Evolutionary conservation across 2,329 filamentous ascomycete species (phyloP).

Genomic region (Xylaria sp.): DNA sequence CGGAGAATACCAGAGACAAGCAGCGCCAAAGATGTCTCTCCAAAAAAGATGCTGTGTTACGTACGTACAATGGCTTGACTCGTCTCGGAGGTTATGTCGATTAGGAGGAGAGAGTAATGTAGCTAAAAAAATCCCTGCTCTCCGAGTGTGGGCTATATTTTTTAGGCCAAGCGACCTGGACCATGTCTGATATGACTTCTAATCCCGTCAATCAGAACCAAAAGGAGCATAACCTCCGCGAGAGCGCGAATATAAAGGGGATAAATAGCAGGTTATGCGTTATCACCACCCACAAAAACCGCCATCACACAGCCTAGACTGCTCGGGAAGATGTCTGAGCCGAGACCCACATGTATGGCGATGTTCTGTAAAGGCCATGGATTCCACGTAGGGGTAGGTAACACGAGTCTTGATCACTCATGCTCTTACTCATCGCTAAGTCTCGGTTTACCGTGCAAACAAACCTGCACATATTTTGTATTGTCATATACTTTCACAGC

Average conservation of each 20-base stretch:
- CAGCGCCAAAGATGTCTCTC: not conserved
- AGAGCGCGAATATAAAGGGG: not conserved
- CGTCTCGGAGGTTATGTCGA: constrained; percentile 8
- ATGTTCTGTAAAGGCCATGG: not conserved
- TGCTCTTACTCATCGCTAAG: not conserved
- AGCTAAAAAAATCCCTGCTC: not conserved
- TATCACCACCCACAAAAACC: too few relatives aligned
- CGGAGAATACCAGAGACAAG: constrained; percentile 22
- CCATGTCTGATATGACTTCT: not conserved
- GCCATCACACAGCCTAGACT: not conserved
- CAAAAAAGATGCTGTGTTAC: constrained; percentile 5
- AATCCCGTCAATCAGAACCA: not conserved
- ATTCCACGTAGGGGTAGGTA: not conserved
- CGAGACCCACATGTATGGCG: not conserved
- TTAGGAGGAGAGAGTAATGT: not conserved
- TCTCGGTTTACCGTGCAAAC: not conserved
- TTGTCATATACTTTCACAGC: too few relatives aligned
- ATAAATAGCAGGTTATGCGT: not conserved
- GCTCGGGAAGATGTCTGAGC: not conserved
- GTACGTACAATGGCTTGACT: constrained; percentile 5
- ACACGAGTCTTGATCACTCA: not conserved
- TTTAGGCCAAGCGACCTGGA: not conserved
- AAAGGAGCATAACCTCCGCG: not conserved
- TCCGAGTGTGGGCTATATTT: not conserved
- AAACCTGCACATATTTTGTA: too few relatives aligned